Evolutionary conservation across 768 basidiomycete genomes (phyloP), one percentile per base, ranked within the genome.

Genomic region (Boletus reticuloceps): DNA sequence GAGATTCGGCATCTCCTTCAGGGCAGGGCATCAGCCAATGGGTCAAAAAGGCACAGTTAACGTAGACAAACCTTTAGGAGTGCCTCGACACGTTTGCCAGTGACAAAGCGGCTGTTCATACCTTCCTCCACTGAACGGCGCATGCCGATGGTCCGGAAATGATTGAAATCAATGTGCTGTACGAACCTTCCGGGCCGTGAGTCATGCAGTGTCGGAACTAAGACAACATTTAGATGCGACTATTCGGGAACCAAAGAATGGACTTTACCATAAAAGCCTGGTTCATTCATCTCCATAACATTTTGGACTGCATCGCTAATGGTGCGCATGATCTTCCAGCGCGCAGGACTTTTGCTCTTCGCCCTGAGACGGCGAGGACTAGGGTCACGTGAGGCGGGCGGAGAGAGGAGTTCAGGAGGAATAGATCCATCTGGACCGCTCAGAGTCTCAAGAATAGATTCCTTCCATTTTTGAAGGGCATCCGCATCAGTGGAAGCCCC

Each of bases 61-160:
- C 7, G 32, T 22, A 47, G 12, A 65, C 79, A 25, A 56, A 89
- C 91, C 80, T 91, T 90, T 31, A 93, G 75, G 25, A 93, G 78
- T 1, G 84, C 83, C 54, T 85, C 79, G 5, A 99, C 80, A 51
- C 96, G 83, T 52, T 89, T 88, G 0, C 89, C 88, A 1, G 96
- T 99, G 37, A 99, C 95, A 64, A 96, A 99, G 11, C 94, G 89
- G 62, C 89, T 88, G 51, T 83, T 86, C 14, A 91, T 83, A 39
- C 93, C 89, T 70, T 97, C 94, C 31, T 91, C 92, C 3, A 97
- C 84, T 5, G 90, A 91, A 19, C 97, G 86, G 47, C 93, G 83
- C 85, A 98, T 94, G 0, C 96, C 96, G 53, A 96, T 94, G 25
- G 97, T 96, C 27, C 95, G 85, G 77, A 99, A 99, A 69, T 96